phyloP scores from a whole-genome alignment of 2,329 filamentous ascomycete species.

The Penicillium glabrum region DNA sequence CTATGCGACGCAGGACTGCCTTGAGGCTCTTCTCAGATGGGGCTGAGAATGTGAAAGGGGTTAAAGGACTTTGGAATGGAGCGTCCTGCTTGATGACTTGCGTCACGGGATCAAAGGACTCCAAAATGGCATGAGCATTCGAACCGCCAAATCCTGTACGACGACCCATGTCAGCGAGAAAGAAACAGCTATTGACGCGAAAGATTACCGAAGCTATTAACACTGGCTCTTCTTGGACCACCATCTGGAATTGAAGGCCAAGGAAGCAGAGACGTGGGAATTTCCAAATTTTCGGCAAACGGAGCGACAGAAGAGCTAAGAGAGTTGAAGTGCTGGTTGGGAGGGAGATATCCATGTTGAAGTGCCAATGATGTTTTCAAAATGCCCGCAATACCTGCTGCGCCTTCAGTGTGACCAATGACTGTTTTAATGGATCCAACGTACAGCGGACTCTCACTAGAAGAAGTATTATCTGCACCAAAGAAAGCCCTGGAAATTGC shows the following conservation, averaged over 20 bases:
- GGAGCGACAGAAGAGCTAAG: conserved; percentile 17
- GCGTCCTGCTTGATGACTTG: not conserved
- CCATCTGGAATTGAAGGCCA: not conserved
- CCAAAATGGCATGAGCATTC: not conserved
- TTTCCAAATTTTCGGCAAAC: not conserved
- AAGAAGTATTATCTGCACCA: not conserved
- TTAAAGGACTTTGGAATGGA: not conserved
- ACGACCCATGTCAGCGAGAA: not conserved
- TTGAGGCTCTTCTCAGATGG: not conserved
- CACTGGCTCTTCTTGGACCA: not conserved
- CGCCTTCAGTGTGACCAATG: conserved; percentile 8
- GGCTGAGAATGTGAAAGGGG: not conserved
- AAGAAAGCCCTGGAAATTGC: conserved; percentile 15
- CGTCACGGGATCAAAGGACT: not conserved
- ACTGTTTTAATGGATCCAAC: conserved; percentile 24
- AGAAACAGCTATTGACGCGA: not conserved
- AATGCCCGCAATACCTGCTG: conserved; percentile 24
- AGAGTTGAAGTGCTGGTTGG: conserved; percentile 20
- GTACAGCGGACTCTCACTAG: conserved; percentile 4
- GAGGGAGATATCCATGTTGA: conserved; percentile 31
- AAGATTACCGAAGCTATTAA: not conserved
- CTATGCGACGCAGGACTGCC: not conserved
- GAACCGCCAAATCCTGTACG: not conserved
- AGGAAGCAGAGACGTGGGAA: not conserved
- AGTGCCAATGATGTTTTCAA: conserved; percentile 35